Evolutionary conservation across 2,329 filamentous ascomycete species (phyloP), one percentile per base, ranked within the genome.

Genomic region (Teratosphaeria viscida): DNA sequence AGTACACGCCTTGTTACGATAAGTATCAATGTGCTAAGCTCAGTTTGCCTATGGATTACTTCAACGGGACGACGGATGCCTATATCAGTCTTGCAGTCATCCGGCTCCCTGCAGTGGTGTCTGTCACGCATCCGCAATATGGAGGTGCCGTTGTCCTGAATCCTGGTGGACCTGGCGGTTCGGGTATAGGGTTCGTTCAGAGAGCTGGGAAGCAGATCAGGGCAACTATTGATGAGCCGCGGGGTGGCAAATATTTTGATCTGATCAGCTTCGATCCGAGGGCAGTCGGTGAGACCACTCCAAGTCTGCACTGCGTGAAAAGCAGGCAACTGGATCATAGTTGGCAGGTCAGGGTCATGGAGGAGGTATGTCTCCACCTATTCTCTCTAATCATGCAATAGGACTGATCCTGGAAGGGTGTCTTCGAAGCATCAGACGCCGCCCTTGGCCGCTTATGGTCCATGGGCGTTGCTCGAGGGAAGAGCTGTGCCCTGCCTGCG

Each of bases 11-110:
- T 10, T 81, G 79, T 67, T 79, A 75, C 59, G 72, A 74, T 60
- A 60, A 60, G 2, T 77, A 77, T 58, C 72, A 79, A 63, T 82
- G 80, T 61, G 77, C 79, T n/a, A 72, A 76, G 5, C 68, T 82
- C 3, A 69, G 76, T 54, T 73, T 81, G 0, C 80, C 79, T 0
- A 74, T 82, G 67, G 77, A 75, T 59, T 69, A 66, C 56, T 79
- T 76, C 68, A 72, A 76, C 35, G 67, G 69, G 4, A 65, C 67
- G 0, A 70, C 75, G 43, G 64, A 70, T 23, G 62, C 39, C 43
- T 72, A 52, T 61, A 70, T 79, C 23, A 71, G 71, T 2, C 63
- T 82, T 29, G 79, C 79, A 3, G 67, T 82, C 10, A 72, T 76
- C n/a, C 76, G 75, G 32, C 69, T 76, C 7, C 77, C 80, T 0